A percentile compares a stretch with the other conserved stretches of the same genome.
These are phyloP conservation scores for Scedosporium apiospermum DNA, from an alignment of 2,329 filamentous ascomycete species.

Conservation along the genomic window DNA sequence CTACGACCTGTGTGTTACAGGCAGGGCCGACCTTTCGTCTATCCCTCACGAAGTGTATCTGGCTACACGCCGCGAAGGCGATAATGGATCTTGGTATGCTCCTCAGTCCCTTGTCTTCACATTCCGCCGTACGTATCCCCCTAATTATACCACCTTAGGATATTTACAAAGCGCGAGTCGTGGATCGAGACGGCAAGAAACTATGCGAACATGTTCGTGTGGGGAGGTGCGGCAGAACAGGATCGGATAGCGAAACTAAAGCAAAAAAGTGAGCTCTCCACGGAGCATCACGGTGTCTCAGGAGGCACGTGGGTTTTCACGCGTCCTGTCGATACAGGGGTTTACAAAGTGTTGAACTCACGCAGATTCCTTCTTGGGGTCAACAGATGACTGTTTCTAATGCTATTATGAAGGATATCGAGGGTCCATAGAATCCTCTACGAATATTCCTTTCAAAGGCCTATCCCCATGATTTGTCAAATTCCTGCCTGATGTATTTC, in stretches of 20 bases:
- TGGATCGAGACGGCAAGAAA: neutral
- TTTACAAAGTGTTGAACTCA: too few relatives aligned
- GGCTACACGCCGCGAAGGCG: neutral
- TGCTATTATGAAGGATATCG: too few relatives aligned
- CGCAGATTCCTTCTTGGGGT: too few relatives aligned
- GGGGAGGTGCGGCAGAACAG: neutral
- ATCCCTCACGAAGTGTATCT: neutral
- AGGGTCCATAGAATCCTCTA: too few relatives aligned
- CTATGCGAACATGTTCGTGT: neutral
- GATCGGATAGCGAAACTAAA: neutral
- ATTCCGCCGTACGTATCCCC: neutral
- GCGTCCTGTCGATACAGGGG: too few relatives aligned
- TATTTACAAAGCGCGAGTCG: neutral
- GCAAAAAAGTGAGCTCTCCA: neutral
- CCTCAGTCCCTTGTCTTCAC: neutral
- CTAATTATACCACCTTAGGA: neutral
- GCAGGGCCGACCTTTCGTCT: neutral
- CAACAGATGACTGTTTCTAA: too few relatives aligned
- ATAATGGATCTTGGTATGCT: neutral
- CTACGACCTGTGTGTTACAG: neutral
- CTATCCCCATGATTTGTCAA: too few relatives aligned
- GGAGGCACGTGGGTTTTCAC: neutral
- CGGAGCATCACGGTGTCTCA: slow-evolving; percentile 7
- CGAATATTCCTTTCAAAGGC: too few relatives aligned
- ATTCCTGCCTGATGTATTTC: too few relatives aligned